phyloP scores from a whole-genome alignment of 2,329 filamentous ascomycete species.

The Exophiala sideris region DNA sequence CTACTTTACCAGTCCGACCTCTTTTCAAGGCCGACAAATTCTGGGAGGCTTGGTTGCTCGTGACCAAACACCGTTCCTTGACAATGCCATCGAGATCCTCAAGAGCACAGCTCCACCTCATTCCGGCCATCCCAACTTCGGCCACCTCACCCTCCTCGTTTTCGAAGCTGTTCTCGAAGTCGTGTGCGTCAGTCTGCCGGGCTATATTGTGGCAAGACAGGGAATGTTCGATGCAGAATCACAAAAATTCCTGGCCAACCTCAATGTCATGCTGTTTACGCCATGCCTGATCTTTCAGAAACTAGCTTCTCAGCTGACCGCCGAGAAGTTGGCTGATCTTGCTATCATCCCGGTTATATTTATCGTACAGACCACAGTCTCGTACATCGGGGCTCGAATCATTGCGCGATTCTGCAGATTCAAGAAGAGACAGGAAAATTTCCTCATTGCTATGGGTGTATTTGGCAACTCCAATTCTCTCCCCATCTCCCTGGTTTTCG shows the following conservation, averaged over 20 bases:
- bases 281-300: slow-evolving; percentile 98
- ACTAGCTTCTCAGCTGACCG: slow-evolving; percentile 87
- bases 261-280: slow-evolving; percentile 95
- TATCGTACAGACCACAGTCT: slow-evolving; percentile 78
- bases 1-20: slow-evolving; percentile 24
- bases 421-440: slow-evolving; percentile 81
- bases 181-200: slow-evolving; percentile 88
- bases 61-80: slow-evolving; percentile 22
- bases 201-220: slow-evolving; percentile 83
- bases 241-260: slow-evolving; percentile 93
- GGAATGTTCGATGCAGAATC: slow-evolving; percentile 94
- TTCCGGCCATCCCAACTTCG: slow-evolving; percentile 47
- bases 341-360: slow-evolving; percentile 96
- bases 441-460: slow-evolving; percentile 93
- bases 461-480: slow-evolving; percentile 99
- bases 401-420: slow-evolving; percentile 77
- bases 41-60: slow-evolving; percentile 15
- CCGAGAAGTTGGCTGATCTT: slow-evolving; percentile 83
- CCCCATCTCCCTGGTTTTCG: slow-evolving; percentile 92
- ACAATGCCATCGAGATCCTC: slow-evolving; percentile 10
- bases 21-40: slow-evolving; percentile 21
- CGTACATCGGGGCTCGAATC: slow-evolving; percentile 69
- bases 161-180: slow-evolving; percentile 95
- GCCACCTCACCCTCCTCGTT: slow-evolving; percentile 72
- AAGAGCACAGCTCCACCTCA: slow-evolving; percentile 24